These are phyloP conservation scores for Theileria parva DNA, from an alignment of 169 alveolate species.

Conservation along the genomic window DNA sequence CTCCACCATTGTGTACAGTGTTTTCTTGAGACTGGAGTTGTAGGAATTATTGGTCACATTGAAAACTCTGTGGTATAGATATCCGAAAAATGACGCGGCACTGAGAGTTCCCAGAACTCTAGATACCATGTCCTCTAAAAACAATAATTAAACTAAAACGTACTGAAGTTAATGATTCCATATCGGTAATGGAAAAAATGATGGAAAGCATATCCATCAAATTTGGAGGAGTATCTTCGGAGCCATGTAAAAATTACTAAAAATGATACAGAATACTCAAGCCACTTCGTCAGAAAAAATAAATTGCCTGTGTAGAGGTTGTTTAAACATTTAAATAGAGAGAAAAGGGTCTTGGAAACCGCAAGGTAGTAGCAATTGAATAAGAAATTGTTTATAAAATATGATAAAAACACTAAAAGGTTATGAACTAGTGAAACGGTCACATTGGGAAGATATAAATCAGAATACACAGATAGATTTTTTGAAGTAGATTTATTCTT, in stretches of 20 bases:
- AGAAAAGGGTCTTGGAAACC: background rate
- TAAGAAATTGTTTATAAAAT: slow-evolving; percentile 21
- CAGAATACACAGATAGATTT: background rate
- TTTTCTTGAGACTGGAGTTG: background rate
- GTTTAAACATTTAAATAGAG: background rate
- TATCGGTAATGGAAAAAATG: slow-evolving; percentile 52
- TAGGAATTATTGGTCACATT: background rate
- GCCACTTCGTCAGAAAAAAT: background rate
- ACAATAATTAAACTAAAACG: background rate
- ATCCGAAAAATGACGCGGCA: slow-evolving; percentile 37
- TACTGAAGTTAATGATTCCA: slow-evolving; percentile 42
- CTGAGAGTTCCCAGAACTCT: slow-evolving; percentile 41
- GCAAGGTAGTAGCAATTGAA: slow-evolving; percentile 18
- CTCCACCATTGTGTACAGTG: slow-evolving; percentile 21
- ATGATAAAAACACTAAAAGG: slow-evolving; percentile 34
- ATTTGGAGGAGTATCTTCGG: slow-evolving; percentile 2
- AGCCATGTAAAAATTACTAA: slow-evolving; percentile 33
- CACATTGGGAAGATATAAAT: background rate
- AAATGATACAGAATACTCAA: slow-evolving; percentile 9
- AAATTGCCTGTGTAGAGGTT: background rate
- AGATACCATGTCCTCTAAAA: slow-evolving; percentile 37
- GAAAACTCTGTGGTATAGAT: background rate
- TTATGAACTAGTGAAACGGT: background rate
- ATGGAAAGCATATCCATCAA: slow-evolving; percentile 64
- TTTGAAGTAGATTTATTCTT: background rate